These are phyloP conservation scores for Calonectria ilicicola DNA, from an alignment of 2,329 filamentous ascomycete species.

Conservation along the genomic window DNA sequence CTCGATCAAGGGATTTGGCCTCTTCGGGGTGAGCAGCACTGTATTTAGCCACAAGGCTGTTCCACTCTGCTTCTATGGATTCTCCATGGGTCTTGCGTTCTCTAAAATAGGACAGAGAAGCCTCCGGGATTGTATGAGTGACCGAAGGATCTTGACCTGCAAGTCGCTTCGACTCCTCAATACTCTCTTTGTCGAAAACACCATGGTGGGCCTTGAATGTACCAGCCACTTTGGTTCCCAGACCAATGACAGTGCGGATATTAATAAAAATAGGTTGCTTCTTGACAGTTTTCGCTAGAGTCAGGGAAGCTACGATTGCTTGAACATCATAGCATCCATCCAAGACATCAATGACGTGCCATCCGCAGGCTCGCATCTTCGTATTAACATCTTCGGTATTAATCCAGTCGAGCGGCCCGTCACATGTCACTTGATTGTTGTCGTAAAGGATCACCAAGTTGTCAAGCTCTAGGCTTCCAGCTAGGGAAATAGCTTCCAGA, in stretches of 20 bases:
- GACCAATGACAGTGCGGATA: slow-evolving; percentile 66
- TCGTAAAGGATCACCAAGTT: slow-evolving; percentile 68
- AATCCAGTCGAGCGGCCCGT: slow-evolving; percentile 63
- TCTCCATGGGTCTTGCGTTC: slow-evolving; percentile 60
- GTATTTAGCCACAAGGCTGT: slow-evolving; percentile 57
- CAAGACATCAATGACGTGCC: slow-evolving; percentile 63
- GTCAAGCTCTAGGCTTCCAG: slow-evolving; percentile 62
- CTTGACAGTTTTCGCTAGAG: slow-evolving; percentile 48
- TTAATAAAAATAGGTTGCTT: slow-evolving; percentile 69
- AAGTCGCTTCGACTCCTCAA: slow-evolving; percentile 48
- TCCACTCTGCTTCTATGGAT: slow-evolving; percentile 60
- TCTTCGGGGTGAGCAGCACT: slow-evolving; percentile 7
- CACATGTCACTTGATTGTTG: slow-evolving; percentile 69
- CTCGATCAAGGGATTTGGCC: slow-evolving; percentile 1
- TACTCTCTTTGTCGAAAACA: slow-evolving; percentile 64
- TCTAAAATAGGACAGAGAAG: slow-evolving; percentile 64
- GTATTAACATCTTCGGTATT: slow-evolving; percentile 66
- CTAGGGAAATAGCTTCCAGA: slow-evolving; percentile 65
- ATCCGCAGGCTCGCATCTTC: slow-evolving; percentile 66
- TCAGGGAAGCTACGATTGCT: slow-evolving; percentile 58
- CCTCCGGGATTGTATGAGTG: slow-evolving; percentile 51
- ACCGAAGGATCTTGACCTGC: slow-evolving; percentile 42
- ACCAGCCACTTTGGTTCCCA: slow-evolving; percentile 59
- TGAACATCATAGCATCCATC: slow-evolving; percentile 63
- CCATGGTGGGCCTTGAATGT: slow-evolving; percentile 68